Evolutionary conservation across 257 asterid genomes (phyloP).

Genomic region (Gentiana straminea): DNA sequence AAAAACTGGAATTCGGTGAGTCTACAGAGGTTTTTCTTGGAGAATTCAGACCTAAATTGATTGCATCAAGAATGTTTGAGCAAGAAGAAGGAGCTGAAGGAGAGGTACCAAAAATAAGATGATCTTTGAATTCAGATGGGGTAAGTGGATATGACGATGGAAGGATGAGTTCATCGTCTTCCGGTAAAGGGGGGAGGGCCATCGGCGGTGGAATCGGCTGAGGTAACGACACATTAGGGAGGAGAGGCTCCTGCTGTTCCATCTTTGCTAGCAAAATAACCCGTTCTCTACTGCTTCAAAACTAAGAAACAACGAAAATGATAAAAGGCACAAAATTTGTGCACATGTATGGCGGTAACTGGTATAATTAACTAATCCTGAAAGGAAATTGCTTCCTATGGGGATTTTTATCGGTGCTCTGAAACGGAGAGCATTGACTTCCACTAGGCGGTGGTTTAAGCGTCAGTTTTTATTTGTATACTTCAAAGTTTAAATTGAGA

Average conservation of each 20-base stretch:
- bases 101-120: slow-evolving; percentile 61
- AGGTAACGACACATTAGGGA: slow-evolving; percentile 26
- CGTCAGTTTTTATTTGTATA: too few species aligned
- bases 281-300: too few species aligned
- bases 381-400: too few species aligned
- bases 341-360: too few species aligned
- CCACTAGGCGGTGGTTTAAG: too few species aligned
- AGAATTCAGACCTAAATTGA: slow-evolving; percentile 20
- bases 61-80: slow-evolving; percentile 36
- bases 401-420: too few species aligned
- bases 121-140: slow-evolving; percentile 67
- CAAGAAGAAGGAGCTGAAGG: slow-evolving; percentile 30
- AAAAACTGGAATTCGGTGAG: neutral
- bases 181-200: slow-evolving; percentile 56
- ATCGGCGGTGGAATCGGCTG: slow-evolving; percentile 28
- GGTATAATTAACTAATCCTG: too few species aligned
- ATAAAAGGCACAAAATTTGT: too few species aligned
- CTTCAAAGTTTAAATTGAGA: too few species aligned
- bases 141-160: slow-evolving; percentile 40
- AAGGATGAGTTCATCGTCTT: slow-evolving; percentile 44
- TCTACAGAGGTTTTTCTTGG: slow-evolving; percentile 18
- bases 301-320: too few species aligned
- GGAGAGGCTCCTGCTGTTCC: slow-evolving; percentile 44
- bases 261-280: too few species aligned
- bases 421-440: too few species aligned